phyloP scores from a whole-genome alignment of 2,329 filamentous ascomycete species.

The Didymella pomorum region DNA sequence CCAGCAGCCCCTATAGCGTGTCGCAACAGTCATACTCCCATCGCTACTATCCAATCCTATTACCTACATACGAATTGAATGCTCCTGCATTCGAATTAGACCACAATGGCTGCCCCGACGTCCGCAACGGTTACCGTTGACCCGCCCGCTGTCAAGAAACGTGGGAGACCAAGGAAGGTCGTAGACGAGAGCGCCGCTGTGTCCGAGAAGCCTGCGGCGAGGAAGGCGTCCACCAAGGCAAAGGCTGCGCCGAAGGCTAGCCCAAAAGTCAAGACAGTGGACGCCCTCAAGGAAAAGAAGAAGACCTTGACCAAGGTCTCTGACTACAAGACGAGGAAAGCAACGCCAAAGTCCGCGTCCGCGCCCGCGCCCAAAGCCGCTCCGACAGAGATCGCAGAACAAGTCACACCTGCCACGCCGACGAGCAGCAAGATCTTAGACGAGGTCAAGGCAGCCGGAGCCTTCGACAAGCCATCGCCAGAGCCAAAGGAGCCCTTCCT shows the following conservation, averaged over 20 bases:
- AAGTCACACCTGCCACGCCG: slow-evolving; percentile 39
- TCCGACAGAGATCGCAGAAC: slow-evolving; percentile 15
- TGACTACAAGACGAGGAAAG: slow-evolving; percentile 23
- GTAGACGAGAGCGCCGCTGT: slow-evolving; percentile 30
- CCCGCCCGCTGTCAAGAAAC: slow-evolving; percentile 37
- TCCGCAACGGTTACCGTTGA: slow-evolving; percentile 24
- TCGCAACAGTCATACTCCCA: slow-evolving; percentile 11
- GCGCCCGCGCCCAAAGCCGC: slow-evolving; percentile 25
- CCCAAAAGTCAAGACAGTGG: slow-evolving; percentile 23
- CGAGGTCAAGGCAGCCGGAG: slow-evolving; percentile 37
- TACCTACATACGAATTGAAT: background rate
- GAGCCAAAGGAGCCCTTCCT: slow-evolving; percentile 11
- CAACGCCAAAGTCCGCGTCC: too few species aligned
- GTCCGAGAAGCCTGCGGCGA: slow-evolving; percentile 29
- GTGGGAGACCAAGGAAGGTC: slow-evolving; percentile 46
- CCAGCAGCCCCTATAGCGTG: slow-evolving; percentile 23
- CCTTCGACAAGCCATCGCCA: slow-evolving; percentile 24
- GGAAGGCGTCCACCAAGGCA: slow-evolving; percentile 37
- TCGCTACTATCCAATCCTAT: background rate
- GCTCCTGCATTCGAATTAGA: background rate
- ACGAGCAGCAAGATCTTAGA: slow-evolving; percentile 44
- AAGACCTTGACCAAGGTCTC: slow-evolving; percentile 20
- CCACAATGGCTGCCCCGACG: slow-evolving; percentile 19
- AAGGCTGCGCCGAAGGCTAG: slow-evolving; percentile 20
- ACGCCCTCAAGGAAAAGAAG: slow-evolving; percentile 27